phyloP scores from a whole-genome alignment of 75 land plant species.

The Selaginella moellendorffii region DNA sequence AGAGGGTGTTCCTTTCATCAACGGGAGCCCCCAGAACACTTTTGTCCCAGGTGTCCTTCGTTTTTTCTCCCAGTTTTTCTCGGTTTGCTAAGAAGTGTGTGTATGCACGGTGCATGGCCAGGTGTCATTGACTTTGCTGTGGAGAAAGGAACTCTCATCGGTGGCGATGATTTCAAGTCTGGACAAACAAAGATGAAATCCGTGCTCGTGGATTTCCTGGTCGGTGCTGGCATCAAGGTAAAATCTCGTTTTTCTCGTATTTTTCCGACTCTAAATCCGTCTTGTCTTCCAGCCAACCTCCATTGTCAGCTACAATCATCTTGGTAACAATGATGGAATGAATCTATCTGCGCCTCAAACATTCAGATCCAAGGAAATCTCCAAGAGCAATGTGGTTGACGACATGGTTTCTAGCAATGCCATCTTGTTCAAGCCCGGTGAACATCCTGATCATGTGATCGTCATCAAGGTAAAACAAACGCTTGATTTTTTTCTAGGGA shows the following conservation, averaged over 20 bases:
- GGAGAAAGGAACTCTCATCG: constrained; percentile 54
- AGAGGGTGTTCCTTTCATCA: constrained; percentile 89
- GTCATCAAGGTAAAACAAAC: constrained; percentile 71
- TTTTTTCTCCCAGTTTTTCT: no score
- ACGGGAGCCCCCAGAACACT: constrained; percentile 96
- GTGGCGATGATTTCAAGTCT: constrained; percentile 98
- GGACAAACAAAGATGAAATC: constrained; percentile 99
- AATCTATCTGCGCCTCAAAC: constrained; percentile 95
- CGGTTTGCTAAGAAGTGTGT: no score
- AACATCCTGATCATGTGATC: constrained; percentile 93
- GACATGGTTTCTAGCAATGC: constrained; percentile 97
- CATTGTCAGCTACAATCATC: constrained; percentile 90
- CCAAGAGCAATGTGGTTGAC: constrained; percentile 94
- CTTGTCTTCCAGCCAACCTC: constrained; percentile 64
- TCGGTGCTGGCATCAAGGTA: constrained; percentile 98
- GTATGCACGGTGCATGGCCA: no score
- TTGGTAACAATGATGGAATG: constrained; percentile 99
- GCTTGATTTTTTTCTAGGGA: not conserved
- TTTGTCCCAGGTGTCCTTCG: constrained; percentile 68
- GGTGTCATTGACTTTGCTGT: constrained; percentile 89
- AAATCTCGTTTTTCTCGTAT: not conserved
- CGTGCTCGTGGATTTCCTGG: constrained; percentile 90
- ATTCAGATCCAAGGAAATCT: constrained; percentile 90
- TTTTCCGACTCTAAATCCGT: not conserved
- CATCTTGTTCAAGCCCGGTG: constrained; percentile 77